Evolutionary conservation across 495 filamentous ascomycete genomes (phyloP).

Genomic region (Penicillium paradoxum): DNA sequence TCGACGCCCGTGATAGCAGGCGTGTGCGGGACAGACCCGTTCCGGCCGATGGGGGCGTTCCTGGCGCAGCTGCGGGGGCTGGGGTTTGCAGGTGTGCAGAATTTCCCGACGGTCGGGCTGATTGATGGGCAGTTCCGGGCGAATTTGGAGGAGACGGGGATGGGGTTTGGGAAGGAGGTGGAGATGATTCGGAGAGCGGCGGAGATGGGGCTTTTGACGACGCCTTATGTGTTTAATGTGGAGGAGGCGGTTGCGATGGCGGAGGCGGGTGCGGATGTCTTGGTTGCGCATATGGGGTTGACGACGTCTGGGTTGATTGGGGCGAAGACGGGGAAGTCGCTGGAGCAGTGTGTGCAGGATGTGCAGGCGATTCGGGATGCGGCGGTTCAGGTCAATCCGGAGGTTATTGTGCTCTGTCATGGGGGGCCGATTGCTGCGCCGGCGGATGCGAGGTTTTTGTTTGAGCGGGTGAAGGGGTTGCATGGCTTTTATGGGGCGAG

Average conservation of each 20-base stretch:
- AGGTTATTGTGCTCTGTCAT: slow-evolving; percentile 65
- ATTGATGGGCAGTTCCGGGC: slow-evolving; percentile 62
- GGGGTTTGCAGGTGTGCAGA: slow-evolving; percentile 65
- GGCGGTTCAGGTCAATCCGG: slow-evolving; percentile 45
- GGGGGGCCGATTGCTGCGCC: slow-evolving; percentile 62
- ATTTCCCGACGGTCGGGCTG: slow-evolving; percentile 68
- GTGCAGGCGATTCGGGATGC: slow-evolving; percentile 61
- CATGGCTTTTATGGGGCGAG: slow-evolving; percentile 71
- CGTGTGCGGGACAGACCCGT: slow-evolving; percentile 63
- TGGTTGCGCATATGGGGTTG: slow-evolving; percentile 66
- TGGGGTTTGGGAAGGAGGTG: slow-evolving; percentile 61
- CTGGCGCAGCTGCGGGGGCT: slow-evolving; percentile 51
- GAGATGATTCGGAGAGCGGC: slow-evolving; percentile 56
- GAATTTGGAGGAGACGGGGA: slow-evolving; percentile 67
- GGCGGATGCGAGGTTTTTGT: slow-evolving; percentile 57
- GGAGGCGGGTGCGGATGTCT: slow-evolving; percentile 57
- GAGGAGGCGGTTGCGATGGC: slow-evolving; percentile 57
- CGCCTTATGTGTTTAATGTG: slow-evolving; percentile 62
- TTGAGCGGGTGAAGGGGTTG: slow-evolving; percentile 52
- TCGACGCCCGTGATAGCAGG: slow-evolving; percentile 60
- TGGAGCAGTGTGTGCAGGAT: slow-evolving; percentile 55
- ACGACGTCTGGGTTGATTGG: slow-evolving; percentile 63
- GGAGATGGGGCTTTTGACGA: slow-evolving; percentile 56
- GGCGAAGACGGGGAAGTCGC: slow-evolving; percentile 50
- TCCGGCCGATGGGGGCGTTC: slow-evolving; percentile 54